Conservation (phyloP, 1,284 basidiomycete genomes). For the Inonotus hispidus region DNA sequence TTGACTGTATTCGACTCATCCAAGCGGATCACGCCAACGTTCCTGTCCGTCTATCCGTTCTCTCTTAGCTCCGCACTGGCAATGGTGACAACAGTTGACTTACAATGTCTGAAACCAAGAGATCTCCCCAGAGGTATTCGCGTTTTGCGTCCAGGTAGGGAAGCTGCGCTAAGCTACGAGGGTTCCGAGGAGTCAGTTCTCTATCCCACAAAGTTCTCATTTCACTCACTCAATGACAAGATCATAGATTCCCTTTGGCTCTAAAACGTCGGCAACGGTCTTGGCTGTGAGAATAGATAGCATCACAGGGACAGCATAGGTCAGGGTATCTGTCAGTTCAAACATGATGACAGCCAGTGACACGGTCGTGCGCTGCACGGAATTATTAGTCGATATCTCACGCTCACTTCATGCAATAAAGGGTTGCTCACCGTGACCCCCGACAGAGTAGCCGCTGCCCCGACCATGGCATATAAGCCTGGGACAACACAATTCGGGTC, state of each 20-base stretch:
- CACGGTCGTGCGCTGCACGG: conserved; percentile 70
- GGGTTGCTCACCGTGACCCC: conserved; percentile 69
- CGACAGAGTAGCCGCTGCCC: conserved; percentile 82
- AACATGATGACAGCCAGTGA: conserved; percentile 92
- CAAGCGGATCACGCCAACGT: conserved; percentile 61
- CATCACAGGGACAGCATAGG: conserved; percentile 95
- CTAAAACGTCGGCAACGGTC: conserved; percentile 87
- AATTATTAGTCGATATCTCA: neutral
- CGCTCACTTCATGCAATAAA: neutral
- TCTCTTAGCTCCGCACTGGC: neutral
- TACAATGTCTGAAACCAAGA: conserved; percentile 73
- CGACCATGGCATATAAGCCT: conserved; percentile 89
- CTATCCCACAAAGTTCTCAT: neutral
- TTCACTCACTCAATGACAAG: conserved; percentile 79
- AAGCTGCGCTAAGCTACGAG: conserved; percentile 57
- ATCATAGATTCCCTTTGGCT: conserved; percentile 95
- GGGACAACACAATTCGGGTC: conserved; percentile 73
- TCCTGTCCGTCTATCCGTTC: conserved; percentile 49
- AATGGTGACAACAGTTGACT: neutral
- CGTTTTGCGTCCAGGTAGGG: conserved; percentile 91
- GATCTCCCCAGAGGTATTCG: conserved; percentile 80
- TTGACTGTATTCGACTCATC: conserved; percentile 70
- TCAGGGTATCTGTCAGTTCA: conserved; percentile 91
- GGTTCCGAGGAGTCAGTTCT: neutral
- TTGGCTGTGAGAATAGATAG: conserved; percentile 87